A percentile compares a stretch with the other conserved stretches of the same genome.
Conservation (phyloP, 495 filamentous ascomycete genomes). For the Tuber borchii region DNA sequence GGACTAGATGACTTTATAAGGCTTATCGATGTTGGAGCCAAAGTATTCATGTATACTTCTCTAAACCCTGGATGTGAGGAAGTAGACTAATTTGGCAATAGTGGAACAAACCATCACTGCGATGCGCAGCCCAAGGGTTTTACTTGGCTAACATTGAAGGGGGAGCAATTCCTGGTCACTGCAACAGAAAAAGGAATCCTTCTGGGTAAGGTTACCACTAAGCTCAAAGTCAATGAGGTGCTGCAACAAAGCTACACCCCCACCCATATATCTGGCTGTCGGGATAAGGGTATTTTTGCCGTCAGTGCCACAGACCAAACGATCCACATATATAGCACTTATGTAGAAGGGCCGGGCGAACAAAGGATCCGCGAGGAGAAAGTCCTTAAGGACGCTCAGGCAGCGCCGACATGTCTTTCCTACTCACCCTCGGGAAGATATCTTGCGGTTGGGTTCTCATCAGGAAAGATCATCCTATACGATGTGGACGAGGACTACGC, state of each 20-base stretch:
- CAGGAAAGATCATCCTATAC: slow-evolving; percentile 78
- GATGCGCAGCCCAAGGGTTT: slow-evolving; percentile 51
- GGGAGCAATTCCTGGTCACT: slow-evolving; percentile 50
- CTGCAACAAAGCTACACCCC: slow-evolving; percentile 52
- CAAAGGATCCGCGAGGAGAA: slow-evolving; percentile 46
- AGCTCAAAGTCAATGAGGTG: slow-evolving; percentile 52
- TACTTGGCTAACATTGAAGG: slow-evolving; percentile 39
- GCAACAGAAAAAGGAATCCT: slow-evolving; percentile 56
- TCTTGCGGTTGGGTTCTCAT: slow-evolving; percentile 74
- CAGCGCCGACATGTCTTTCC: slow-evolving; percentile 60
- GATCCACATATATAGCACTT: slow-evolving; percentile 63
- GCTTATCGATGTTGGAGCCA: slow-evolving; percentile 57
- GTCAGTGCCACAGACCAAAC: slow-evolving; percentile 66
- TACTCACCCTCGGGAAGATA: slow-evolving; percentile 69
- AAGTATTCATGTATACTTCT: slow-evolving; percentile 53
- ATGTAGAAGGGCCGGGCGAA: slow-evolving; percentile 40
- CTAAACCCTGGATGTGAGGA: slow-evolving; percentile 42
- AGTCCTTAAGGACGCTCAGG: slow-evolving; percentile 50
- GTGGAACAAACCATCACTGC: background rate
- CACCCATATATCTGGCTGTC: slow-evolving; percentile 62
- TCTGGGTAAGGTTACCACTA: slow-evolving; percentile 52
- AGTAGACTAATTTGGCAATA: background rate
- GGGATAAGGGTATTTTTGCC: slow-evolving; percentile 53
- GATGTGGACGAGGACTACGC: slow-evolving; percentile 50
- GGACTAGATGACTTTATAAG: slow-evolving; percentile 95